Base-by-base conservation (phyloP, 805 yeast genomes). In the Henningerozyma blattae region DNA sequence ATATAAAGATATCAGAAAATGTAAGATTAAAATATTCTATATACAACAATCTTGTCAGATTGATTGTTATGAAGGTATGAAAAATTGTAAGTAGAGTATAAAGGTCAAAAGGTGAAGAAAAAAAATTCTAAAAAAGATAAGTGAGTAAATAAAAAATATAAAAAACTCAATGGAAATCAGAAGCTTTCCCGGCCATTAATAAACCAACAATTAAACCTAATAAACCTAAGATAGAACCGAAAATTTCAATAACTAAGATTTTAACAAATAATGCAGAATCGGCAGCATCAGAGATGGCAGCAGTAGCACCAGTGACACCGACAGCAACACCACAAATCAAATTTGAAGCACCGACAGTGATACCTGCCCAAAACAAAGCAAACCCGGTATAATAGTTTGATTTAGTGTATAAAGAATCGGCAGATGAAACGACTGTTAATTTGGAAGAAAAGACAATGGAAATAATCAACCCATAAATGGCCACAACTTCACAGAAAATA, bases 401-500 rank as follows among this genome's bases (percentile, higher is more conserved):
- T 50, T 76, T 74, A n/a, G 94, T 72, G 52, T 65, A 75, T 36
- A 87, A 61, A 3, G 72, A 63, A 20, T 65, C 70, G n/a, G 70
- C 62, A 4, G 73, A 58, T 6, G 79, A 76, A 26, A 81, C 86
- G 14, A 24, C 27, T 19, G 75, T 68, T 47, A 91, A 67, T 57
- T 91, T 91, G 19, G 97, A 75, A 15, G 95, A 82, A 51, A 91
- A 91, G 28, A 91, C 97, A 69, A 91, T 91, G 25, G 96, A 87
- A 82, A 89, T 89, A 56, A 91, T 91, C 44, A 91, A 73, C 3
- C 98, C 98, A 56, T 91, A 91, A 56, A 91, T 91, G 45, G 98
- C 98, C 36, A 91, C 98, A 48, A 91, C 98, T 64, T 91, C 98
- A 70, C 98, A 91, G 68, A 91, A 91, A 64, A 91, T 93, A 58